phyloP scores from a whole-genome alignment of 148 eudicot genomes.

The Euryodendron excelsum region DNA sequence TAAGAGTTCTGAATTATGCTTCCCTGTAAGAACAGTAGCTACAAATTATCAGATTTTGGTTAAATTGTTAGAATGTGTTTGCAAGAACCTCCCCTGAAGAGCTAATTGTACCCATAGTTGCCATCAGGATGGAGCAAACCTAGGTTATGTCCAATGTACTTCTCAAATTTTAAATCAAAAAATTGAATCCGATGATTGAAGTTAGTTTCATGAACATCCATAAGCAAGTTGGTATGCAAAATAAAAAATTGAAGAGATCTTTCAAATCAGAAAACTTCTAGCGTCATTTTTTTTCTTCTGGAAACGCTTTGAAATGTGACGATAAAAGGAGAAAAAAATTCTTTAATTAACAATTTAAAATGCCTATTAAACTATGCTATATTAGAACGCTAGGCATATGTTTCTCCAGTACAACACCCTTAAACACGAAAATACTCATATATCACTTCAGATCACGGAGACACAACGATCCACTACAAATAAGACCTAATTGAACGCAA shows the following conservation, averaged over 20 bases:
- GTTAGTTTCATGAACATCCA: neutral
- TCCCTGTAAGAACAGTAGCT: neutral
- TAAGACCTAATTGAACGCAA: neutral
- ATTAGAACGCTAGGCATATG: no score
- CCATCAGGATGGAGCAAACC: conserved; percentile 3
- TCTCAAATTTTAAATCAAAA: neutral
- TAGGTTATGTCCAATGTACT: neutral
- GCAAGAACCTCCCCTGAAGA: neutral
- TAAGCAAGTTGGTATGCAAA: neutral
- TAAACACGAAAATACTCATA: neutral
- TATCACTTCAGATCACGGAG: neutral
- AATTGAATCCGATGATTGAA: neutral
- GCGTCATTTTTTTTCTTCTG: neutral
- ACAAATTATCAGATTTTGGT: neutral
- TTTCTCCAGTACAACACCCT: neutral
- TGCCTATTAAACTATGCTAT: no score
- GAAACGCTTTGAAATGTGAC: neutral
- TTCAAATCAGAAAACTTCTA: neutral
- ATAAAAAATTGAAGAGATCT: no score
- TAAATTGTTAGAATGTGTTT: neutral
- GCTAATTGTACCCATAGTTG: neutral
- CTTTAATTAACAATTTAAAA: no score
- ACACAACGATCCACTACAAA: neutral
- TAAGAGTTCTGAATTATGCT: neutral
- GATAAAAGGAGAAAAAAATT: neutral